Evolutionary conservation across 2,329 filamentous ascomycete genomes (phyloP), one percentile per base, ranked within the genome.

Genomic region (Alternaria infectoria): DNA sequence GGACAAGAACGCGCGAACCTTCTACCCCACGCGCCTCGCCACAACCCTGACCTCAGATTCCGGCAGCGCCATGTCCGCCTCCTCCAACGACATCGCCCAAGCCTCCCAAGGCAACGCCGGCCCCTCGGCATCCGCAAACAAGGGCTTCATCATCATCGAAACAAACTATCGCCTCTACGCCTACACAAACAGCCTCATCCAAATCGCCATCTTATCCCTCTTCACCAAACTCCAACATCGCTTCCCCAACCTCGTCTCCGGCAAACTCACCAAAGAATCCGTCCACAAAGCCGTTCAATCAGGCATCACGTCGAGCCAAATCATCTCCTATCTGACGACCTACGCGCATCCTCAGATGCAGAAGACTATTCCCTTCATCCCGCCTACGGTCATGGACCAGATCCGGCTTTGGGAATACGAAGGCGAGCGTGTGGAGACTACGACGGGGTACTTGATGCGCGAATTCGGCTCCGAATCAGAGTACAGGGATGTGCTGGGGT

Each of bases 81-180:
- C 85, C 89, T 28, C 90, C 30, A 65, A 90, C 45, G 90, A 90
- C 8, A 86, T 89, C 1, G 81, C 83, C n/a, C 78, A 68, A 44
- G 62, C 64, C 4, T 54, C 47, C 30, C 62, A 59, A 57, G 55
- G 61, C 36, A 59, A 54, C 13, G 59, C 61, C 3, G 64, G 64
- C 10, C 59, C 65, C 59, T 64, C 65, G 69, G 71, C 61, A 54
- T 60, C 74, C 17, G 81, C 72, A 47, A 74, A 84, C 66, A 89
- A 90, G 73, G 94, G 94, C 66, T 96, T 93, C 83, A 93, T 99
- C 76, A 94, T 99, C 74, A 88, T 99, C 69, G 96, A 99, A 83
- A 99, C 96, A 9, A 99, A 99, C 82, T 98, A 97, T 83, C 92
- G 96, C 25, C 83, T 99, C 70, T 99, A 99, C 83, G 96, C 96